These are phyloP conservation scores for Euphorbia lathyris DNA, from an alignment of 345 rosid genomes.

Conservation along the genomic window DNA sequence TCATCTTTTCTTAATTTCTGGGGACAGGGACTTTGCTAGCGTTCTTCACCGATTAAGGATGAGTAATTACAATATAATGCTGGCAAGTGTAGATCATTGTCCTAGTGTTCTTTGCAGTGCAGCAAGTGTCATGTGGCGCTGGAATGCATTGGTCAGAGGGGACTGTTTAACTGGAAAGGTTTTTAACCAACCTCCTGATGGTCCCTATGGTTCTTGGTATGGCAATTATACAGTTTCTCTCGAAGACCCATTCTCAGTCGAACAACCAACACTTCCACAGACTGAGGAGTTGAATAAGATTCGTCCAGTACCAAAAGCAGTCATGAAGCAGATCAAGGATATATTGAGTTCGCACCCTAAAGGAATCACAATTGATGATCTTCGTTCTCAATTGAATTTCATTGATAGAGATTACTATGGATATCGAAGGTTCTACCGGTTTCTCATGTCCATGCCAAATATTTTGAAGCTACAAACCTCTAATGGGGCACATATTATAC, in stretches of 20 bases:
- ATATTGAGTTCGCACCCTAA: slow-evolving; percentile 48
- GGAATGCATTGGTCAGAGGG: slow-evolving; percentile 58
- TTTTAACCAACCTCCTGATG: slow-evolving; percentile 92
- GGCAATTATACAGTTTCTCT: slow-evolving; percentile 67
- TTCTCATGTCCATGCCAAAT: slow-evolving; percentile 66
- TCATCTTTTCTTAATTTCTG: slow-evolving; percentile 76
- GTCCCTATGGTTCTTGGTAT: slow-evolving; percentile 89
- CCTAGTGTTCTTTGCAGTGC: slow-evolving; percentile 72
- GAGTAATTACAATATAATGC: slow-evolving; percentile 87
- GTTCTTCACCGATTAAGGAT: slow-evolving; percentile 69
- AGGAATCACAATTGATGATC: slow-evolving; percentile 49
- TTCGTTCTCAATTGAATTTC: slow-evolving; percentile 48
- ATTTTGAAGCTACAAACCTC: slow-evolving; percentile 42
- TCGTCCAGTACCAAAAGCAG: slow-evolving; percentile 44
- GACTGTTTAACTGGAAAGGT: slow-evolving; percentile 46
- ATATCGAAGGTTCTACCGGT: slow-evolving; percentile 47
- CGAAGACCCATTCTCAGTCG: slow-evolving; percentile 59
- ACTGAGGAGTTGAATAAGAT: slow-evolving; percentile 24
- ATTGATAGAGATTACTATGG: slow-evolving; percentile 64
- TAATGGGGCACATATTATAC: slow-evolving; percentile 42
- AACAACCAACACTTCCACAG: slow-evolving; percentile 29
- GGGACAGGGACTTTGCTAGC: slow-evolving; percentile 65
- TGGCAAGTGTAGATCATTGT: slow-evolving; percentile 48
- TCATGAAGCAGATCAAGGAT: slow-evolving; percentile 45
- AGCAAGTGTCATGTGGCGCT: slow-evolving; percentile 89